phyloP scores from a whole-genome alignment of 805 yeast species.

The Priceomyces medius region DNA sequence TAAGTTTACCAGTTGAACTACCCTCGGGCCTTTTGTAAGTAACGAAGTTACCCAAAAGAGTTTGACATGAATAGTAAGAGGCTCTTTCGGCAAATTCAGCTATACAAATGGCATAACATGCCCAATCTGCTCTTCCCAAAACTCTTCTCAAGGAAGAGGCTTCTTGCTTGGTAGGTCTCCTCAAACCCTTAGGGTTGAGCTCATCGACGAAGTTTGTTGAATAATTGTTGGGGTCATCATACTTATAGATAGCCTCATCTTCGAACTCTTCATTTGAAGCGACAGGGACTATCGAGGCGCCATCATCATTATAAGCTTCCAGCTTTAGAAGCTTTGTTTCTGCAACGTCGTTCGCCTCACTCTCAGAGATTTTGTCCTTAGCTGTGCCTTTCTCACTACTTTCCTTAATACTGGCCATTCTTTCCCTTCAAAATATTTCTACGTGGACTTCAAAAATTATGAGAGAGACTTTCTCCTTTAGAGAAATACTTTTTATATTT shows the following conservation, averaged over 20 bases:
- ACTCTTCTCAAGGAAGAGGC: conserved; percentile 29
- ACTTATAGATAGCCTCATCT: conserved; percentile 14
- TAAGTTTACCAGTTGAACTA: conserved; percentile 46
- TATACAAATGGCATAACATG: conserved; percentile 50
- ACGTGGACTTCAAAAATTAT: too few species aligned
- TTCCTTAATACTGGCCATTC: conserved; percentile 2
- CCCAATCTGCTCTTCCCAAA: conserved; percentile 49
- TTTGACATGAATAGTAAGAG: conserved; percentile 49
- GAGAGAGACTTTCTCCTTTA: too few species aligned
- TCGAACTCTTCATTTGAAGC: conserved; percentile 6
- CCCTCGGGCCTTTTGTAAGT: conserved; percentile 51
- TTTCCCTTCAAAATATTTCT: not conserved
- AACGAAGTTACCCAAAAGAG: conserved; percentile 48
- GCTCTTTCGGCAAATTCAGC: conserved; percentile 57
- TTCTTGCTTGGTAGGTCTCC: conserved; percentile 32
- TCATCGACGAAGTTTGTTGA: conserved; percentile 28
- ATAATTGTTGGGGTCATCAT: conserved; percentile 22
- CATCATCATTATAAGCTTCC: not conserved
- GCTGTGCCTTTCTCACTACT: conserved; percentile 1
- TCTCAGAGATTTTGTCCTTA: conserved; percentile 2
- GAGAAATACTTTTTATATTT: too few species aligned
- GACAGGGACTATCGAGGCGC: not conserved
- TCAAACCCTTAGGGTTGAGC: conserved; percentile 35
- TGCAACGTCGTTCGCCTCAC: not conserved
- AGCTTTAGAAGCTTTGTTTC: not conserved